Percentiles rank a stretch among this genome's conserved stretches.
Conservation (phyloP, 2,329 filamentous ascomycete genomes). For the Cyclaneusma minus region DNA sequence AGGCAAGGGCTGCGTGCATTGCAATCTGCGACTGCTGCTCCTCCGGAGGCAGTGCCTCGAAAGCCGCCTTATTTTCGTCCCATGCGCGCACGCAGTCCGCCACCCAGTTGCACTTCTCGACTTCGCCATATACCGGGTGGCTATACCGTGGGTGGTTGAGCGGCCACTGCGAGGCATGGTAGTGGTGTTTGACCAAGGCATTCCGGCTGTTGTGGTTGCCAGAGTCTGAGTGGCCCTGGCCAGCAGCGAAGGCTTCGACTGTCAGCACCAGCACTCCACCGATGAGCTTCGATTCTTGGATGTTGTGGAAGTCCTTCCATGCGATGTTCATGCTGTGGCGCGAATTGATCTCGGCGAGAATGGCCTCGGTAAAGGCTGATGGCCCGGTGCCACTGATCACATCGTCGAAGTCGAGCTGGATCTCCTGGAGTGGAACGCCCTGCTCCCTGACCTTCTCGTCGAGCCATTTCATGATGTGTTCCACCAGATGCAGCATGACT, state of each 20-base stretch:
- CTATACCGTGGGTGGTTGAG: conserved; percentile 47
- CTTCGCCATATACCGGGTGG: conserved; percentile 54
- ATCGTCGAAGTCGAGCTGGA: conserved; percentile 56
- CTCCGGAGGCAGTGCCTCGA: conserved; percentile 38
- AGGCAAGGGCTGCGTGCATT: too few species aligned
- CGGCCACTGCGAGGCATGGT: conserved; percentile 61
- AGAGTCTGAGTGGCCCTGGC: conserved; percentile 58
- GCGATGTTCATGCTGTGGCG: conserved; percentile 29
- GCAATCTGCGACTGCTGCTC: conserved; percentile 34
- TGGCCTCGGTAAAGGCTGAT: conserved; percentile 50
- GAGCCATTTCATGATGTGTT: conserved; percentile 54
- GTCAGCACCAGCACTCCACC: conserved; percentile 50
- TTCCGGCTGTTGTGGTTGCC: conserved; percentile 51
- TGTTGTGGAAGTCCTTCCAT: conserved; percentile 50
- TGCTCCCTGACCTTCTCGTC: conserved; percentile 42
- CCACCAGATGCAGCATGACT: conserved; percentile 52
- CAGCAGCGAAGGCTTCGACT: conserved; percentile 57
- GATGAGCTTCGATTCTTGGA: conserved; percentile 50
- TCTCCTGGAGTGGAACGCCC: conserved; percentile 38
- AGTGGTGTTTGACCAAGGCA: conserved; percentile 59
- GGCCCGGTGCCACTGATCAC: conserved; percentile 61
- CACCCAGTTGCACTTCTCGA: conserved; percentile 58
- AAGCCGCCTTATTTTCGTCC: conserved; percentile 48
- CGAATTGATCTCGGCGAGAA: conserved; percentile 47
- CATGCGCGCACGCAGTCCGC: conserved; percentile 46